Evolutionary conservation across 345 rosid species (phyloP), one percentile per base, ranked within the genome.

Genomic region (Syzygium aromaticum): DNA sequence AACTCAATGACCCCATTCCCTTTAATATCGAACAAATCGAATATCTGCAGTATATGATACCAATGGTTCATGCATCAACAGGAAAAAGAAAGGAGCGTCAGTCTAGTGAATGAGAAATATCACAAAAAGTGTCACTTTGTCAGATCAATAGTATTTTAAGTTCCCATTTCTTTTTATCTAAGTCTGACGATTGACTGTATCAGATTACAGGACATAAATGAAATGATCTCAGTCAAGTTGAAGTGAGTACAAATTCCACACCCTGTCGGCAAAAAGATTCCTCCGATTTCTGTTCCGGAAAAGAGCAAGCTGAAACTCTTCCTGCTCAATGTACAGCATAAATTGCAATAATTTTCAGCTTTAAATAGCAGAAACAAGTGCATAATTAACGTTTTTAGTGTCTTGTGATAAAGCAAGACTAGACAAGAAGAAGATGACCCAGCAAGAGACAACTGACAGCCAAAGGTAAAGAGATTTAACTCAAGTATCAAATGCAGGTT

Each of bases 231-330:
- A 21, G 10, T 63, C 16, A 14, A 63, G 77, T n/a, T 5, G 38
- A 63, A 63, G 38, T 28, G 40, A 63, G 40, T 63, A 10, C 14
- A 63, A 6, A 6, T 28, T 28, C 19, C 85, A 15, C 21, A 97
- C 99, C 96, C 98, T 94, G 90, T 97, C 98, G 2, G 98, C 96
- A 51, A 96, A 97, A 59, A 97, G 97, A 85, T 96, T 97, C 89
- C 80, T 94, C 88, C 83, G 89, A 84, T 95, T 93, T 88, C 88
- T 92, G 91, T 93, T 96, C 92, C 93, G 93, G 91, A 97, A 96
- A 38, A 97, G 95, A 57, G 98, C 99, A 77, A 97, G 92, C 90
- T 95, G 98, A 87, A 97, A 93, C 80, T 97, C 98, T 91, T 95
- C 99, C 98, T 96, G 91, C 51, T 83, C 67, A 86, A 6, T 86